Conservation (phyloP, 1,284 basidiomycete species). For the Rhodotorula sp. region DNA sequence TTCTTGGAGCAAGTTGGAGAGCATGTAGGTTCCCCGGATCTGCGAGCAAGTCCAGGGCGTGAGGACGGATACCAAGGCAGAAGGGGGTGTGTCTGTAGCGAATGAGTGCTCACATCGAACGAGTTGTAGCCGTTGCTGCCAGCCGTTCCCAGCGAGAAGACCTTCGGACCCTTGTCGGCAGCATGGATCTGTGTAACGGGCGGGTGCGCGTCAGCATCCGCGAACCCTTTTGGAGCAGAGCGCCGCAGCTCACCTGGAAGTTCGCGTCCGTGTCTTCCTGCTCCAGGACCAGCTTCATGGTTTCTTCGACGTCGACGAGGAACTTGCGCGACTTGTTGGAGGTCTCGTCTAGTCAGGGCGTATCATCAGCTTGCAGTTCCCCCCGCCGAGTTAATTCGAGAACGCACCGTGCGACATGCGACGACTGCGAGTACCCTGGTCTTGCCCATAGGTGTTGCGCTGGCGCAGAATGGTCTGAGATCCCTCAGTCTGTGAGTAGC, state of each 20-base stretch:
- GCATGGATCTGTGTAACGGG: constrained; percentile 73
- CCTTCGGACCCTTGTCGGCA: constrained; percentile 93
- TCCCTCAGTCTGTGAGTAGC: constrained; percentile 21
- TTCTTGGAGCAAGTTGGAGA: constrained; percentile 98
- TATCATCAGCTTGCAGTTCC: background rate
- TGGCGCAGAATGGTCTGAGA: constrained; percentile 29
- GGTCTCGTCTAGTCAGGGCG: constrained; percentile 50
- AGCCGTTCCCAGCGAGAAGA: constrained; percentile 91
- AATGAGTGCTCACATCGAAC: constrained; percentile 71
- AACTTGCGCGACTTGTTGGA: constrained; percentile 65
- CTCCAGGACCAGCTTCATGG: constrained; percentile 90
- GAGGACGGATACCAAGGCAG: background rate
- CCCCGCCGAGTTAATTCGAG: background rate
- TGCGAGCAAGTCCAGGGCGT: constrained; percentile 46
- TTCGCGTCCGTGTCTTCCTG: constrained; percentile 98
- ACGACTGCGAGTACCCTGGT: constrained; percentile 15
- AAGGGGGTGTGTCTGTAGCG: background rate
- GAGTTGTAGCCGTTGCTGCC: constrained; percentile 97
- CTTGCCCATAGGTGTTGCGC: constrained; percentile 23
- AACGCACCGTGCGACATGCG: constrained; percentile 41
- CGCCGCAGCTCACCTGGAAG: constrained; percentile 56
- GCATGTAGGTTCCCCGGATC: constrained; percentile 87
- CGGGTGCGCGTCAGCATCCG: background rate
- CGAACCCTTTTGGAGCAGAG: background rate
- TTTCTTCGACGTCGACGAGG: constrained; percentile 98